A percentile compares a stretch with the other conserved stretches of the same genome.
These are phyloP conservation scores for Vigna angularis DNA, from an alignment of 306 rosid species.

Conservation along the genomic window DNA sequence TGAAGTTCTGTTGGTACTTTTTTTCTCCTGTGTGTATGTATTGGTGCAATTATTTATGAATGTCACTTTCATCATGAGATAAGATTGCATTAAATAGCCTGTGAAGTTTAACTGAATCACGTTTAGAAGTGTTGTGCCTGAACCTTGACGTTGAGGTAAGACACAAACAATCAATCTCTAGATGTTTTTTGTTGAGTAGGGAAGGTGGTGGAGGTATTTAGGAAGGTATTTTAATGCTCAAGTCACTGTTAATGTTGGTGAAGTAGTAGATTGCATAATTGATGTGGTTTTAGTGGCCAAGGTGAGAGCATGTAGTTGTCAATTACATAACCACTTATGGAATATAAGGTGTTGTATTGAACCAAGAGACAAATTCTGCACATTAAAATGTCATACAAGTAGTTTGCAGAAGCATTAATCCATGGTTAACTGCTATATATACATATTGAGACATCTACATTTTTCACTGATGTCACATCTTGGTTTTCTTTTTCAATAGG, in stretches of 20 bases:
- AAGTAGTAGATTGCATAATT: not conserved
- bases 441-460: no score
- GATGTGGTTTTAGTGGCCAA: not conserved
- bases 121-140: not conserved
- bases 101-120: not conserved
- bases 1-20: not conserved
- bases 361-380: not conserved
- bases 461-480: not conserved
- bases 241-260: not conserved
- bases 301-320: not conserved
- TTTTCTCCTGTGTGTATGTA: not conserved
- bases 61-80: not conserved
- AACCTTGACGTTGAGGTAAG: not conserved
- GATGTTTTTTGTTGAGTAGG: not conserved
- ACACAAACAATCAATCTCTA: not conserved
- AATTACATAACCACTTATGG: not conserved
- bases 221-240: not conserved
- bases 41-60: slow-evolving; percentile 5
- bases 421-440: not conserved
- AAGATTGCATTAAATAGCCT: not conserved
- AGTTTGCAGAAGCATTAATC: not conserved
- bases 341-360: not conserved
- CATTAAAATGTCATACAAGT: no score
- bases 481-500: not conserved
- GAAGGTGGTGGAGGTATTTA: not conserved